Evolutionary conservation across 192 early-diverging fungal species (phyloP).

Genomic region (Umbelopsis isabellina): DNA sequence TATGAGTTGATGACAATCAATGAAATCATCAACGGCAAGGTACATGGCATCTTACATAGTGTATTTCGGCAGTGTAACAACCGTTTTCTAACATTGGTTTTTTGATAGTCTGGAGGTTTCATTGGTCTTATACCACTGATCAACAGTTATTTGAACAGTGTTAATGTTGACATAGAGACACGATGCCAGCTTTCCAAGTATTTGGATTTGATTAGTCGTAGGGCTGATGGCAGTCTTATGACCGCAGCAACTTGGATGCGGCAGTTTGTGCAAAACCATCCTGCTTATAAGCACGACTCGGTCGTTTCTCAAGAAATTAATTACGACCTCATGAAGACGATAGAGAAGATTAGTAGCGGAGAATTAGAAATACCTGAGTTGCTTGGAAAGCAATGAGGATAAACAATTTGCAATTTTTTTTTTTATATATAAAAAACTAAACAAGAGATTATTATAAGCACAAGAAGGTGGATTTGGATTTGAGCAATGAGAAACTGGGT

Average conservation of each 20-base stretch:
- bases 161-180: constrained; percentile 70
- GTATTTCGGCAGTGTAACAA: not conserved
- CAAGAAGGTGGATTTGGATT: not conserved
- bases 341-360: constrained; percentile 60
- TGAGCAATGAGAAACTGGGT: too few species aligned
- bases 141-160: constrained; percentile 79
- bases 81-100: not conserved
- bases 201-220: constrained; percentile 75
- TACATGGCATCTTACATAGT: constrained; percentile 16
- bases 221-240: constrained; percentile 81
- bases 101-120: constrained; percentile 58
- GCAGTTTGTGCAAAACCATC: constrained; percentile 83
- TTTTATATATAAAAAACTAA: too few species aligned
- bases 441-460: not conserved
- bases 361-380: constrained; percentile 53
- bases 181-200: constrained; percentile 74
- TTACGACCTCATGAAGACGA: constrained; percentile 78
- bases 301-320: constrained; percentile 83
- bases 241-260: constrained; percentile 92
- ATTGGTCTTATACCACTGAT: constrained; percentile 86
- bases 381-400: constrained; percentile 34
- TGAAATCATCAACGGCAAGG: constrained; percentile 90
- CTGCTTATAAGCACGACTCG: constrained; percentile 88
- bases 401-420: constrained; percentile 1
- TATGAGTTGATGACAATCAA: constrained; percentile 81